A percentile compares a stretch with the other conserved stretches of the same genome.
These are phyloP conservation scores for Backusella mclennaniae DNA, from an alignment of 192 early-diverging fungal species.

Conservation along the genomic window DNA sequence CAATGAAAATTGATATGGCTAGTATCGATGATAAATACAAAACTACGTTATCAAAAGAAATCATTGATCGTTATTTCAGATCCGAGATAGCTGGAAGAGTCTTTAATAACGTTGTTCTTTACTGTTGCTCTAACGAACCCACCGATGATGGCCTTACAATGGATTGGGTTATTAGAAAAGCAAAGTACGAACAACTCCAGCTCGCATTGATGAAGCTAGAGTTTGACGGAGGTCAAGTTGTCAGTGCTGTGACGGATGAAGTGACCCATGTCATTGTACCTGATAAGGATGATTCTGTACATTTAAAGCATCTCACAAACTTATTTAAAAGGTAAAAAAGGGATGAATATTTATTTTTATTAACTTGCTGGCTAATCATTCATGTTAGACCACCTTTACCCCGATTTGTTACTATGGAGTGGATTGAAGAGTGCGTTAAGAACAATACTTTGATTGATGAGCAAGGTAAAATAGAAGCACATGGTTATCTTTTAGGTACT, in stretches of 20 bases:
- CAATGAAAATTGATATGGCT: neutral
- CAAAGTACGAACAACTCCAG: neutral
- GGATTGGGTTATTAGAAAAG: neutral
- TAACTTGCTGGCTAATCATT: neutral
- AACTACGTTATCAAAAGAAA: neutral
- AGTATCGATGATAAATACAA: neutral
- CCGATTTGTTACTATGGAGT: slow-evolving; percentile 22
- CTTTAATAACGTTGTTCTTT: slow-evolving; percentile 7
- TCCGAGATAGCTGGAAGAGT: slow-evolving; percentile 10
- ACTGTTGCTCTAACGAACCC: neutral
- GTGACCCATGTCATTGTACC: slow-evolving; percentile 29
- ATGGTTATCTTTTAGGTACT: neutral
- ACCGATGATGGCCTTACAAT: neutral
- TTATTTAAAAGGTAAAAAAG: slow-evolving; percentile 7
- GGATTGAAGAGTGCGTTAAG: slow-evolving; percentile 22
- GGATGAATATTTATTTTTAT: neutral
- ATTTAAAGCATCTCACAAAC: neutral
- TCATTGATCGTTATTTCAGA: slow-evolving; percentile 16
- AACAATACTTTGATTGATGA: slow-evolving; percentile 26
- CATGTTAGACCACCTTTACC: slow-evolving; percentile 13
- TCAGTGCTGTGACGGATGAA: neutral
- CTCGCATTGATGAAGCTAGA: neutral
- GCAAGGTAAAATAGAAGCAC: neutral
- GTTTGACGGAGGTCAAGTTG: slow-evolving; percentile 14
- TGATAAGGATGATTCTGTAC: neutral